A percentile compares a stretch with the other conserved stretches of the same genome.
These are phyloP conservation scores for Annulohypoxylon nitens DNA, from an alignment of 495 filamentous ascomycete species.

Conservation along the genomic window DNA sequence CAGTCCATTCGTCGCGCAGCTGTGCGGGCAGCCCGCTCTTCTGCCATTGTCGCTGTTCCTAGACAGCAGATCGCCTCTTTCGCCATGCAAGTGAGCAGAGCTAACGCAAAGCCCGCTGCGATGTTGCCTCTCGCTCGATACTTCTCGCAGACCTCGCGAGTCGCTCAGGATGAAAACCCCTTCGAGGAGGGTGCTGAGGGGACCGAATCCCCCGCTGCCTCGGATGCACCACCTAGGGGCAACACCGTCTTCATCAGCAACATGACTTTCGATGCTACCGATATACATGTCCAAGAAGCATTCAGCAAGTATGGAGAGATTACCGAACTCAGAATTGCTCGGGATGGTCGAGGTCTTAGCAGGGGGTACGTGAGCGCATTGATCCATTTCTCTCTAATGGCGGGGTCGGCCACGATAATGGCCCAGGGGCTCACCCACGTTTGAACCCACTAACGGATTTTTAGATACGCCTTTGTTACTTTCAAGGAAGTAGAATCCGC, in stretches of 20 bases:
- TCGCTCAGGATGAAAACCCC: conserved; percentile 40
- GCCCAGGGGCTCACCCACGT: neutral
- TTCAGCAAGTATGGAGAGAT: conserved; percentile 77
- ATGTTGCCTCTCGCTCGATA: conserved; percentile 49
- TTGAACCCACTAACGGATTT: conserved; percentile 43
- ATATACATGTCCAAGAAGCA: conserved; percentile 74
- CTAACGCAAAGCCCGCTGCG: conserved; percentile 33
- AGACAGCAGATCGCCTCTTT: conserved; percentile 54
- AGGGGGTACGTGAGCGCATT: conserved; percentile 76
- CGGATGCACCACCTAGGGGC: neutral
- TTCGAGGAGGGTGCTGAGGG: conserved; percentile 13
- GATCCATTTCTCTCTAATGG: neutral
- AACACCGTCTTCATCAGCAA: conserved; percentile 80
- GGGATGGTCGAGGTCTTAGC: conserved; percentile 81
- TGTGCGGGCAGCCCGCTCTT: conserved; percentile 67
- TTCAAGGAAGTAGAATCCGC: conserved; percentile 72
- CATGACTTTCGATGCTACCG: conserved; percentile 84
- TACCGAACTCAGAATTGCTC: conserved; percentile 65
- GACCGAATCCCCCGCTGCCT: neutral
- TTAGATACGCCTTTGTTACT: conserved; percentile 83
- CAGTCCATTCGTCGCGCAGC: conserved; percentile 69
- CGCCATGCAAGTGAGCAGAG: conserved; percentile 46
- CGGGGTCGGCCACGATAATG: neutral
- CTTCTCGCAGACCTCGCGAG: conserved; percentile 53
- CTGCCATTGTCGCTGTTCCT: conserved; percentile 59